Evolutionary conservation across 2,329 filamentous ascomycete genomes (phyloP).

Genomic region (Colletotrichum aenigma): DNA sequence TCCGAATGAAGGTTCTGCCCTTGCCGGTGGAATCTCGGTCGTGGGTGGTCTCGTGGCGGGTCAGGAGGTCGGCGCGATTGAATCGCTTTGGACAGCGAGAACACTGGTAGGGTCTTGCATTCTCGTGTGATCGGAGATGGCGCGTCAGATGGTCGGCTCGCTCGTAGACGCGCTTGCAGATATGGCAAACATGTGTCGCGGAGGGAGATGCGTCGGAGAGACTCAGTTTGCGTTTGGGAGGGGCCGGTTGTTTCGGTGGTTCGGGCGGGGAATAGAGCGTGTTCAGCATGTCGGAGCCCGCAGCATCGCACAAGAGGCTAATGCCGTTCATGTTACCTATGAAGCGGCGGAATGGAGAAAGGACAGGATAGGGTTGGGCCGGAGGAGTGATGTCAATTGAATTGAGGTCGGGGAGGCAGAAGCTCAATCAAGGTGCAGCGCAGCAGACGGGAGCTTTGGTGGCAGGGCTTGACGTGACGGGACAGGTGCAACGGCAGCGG

Average conservation of each 20-base stretch:
- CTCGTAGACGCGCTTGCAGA: constrained; percentile 15
- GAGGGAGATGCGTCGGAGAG: constrained; percentile 4
- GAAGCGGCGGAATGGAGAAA: not conserved
- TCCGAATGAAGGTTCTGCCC: constrained; percentile 11
- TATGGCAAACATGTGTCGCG: constrained; percentile 10
- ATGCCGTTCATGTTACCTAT: constrained; percentile 11
- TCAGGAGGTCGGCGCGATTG: constrained; percentile 17
- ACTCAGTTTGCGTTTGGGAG: constrained; percentile 11
- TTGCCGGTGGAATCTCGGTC: constrained; percentile 17
- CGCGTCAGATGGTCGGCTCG: constrained; percentile 17
- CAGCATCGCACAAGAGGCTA: constrained; percentile 16
- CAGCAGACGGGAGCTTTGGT: not conserved
- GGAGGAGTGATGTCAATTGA: not conserved
- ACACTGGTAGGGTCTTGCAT: constrained; percentile 15
- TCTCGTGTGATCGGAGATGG: constrained; percentile 16
- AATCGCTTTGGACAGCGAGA: constrained; percentile 15
- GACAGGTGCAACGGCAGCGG: not conserved
- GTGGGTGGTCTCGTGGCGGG: constrained; percentile 17
- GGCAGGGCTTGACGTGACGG: not conserved
- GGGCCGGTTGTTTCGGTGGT: constrained; percentile 4
- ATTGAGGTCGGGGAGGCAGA: not conserved
- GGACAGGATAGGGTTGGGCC: not conserved
- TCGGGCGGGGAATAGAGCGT: constrained; percentile 2
- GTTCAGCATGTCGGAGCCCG: constrained; percentile 17
- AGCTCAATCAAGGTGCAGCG: not conserved